Percentiles rank a stretch among this genome's conserved stretches.
Conservation (phyloP, 306 rosid species). For the Astragalus glycyphyllos region DNA sequence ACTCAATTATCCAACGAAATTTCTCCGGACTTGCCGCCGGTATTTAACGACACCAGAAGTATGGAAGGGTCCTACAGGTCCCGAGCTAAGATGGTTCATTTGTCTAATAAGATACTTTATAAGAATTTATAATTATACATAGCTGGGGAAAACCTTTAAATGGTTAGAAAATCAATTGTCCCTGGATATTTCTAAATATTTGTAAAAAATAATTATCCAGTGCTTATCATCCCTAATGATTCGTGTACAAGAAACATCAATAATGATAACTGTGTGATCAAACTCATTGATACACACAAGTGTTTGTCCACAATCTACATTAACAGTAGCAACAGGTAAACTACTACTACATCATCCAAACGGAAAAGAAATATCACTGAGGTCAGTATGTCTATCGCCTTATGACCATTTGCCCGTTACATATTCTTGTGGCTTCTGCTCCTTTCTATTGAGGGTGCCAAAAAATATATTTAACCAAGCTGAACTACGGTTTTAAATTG, state of each 20-base stretch:
- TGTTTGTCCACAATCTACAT: not conserved
- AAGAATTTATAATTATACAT: not conserved
- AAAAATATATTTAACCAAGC: not conserved
- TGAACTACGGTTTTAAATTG: not conserved
- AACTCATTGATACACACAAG: not conserved
- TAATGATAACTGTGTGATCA: not conserved
- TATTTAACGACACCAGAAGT: not conserved
- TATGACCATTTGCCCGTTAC: not conserved
- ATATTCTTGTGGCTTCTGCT: not conserved
- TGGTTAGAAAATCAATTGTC: not conserved
- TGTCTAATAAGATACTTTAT: not conserved
- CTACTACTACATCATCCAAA: not conserved
- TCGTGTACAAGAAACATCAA: slow-evolving; percentile 10
- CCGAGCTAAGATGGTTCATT: not conserved
- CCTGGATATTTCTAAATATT: not conserved
- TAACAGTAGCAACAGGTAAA: slow-evolving; percentile 2
- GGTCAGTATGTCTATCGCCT: not conserved
- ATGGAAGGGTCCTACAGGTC: not conserved
- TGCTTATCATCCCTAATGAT: not conserved
- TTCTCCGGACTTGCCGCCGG: not conserved
- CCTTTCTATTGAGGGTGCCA: not conserved
- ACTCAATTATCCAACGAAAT: not conserved
- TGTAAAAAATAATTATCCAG: not conserved
- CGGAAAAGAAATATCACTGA: not conserved
- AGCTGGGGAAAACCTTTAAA: not conserved